Evolutionary conservation across 2,329 filamentous ascomycete species (phyloP).

Genomic region (Neopestalotiopsis sp.): DNA sequence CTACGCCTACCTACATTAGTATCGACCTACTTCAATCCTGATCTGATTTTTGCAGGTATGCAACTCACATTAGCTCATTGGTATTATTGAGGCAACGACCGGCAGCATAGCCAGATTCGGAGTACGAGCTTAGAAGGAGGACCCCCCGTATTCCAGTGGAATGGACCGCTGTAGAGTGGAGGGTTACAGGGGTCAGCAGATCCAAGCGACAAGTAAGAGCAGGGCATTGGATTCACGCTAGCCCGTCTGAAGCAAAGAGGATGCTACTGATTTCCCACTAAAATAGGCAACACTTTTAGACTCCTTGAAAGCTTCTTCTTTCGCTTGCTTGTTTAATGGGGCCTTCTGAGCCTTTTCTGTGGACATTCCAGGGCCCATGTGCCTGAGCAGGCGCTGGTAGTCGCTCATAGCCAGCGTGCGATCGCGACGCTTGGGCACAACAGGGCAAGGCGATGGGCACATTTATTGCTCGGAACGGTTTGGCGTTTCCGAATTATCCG

Average conservation of each 20-base stretch:
- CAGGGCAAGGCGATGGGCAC: constrained; percentile 2
- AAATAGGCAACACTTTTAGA: not conserved
- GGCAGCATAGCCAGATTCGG: not conserved
- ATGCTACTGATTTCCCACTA: constrained; percentile 3
- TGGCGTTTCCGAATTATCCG: constrained; percentile 14
- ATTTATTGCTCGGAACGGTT: not conserved
- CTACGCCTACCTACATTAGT: not conserved
- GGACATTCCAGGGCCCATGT: not conserved
- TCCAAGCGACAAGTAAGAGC: not conserved
- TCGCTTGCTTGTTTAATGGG: constrained; percentile 12
- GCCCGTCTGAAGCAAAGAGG: not conserved
- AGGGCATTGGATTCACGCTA: not conserved
- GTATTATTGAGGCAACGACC: constrained; percentile 1
- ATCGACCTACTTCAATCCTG: not conserved
- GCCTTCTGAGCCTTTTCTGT: not conserved
- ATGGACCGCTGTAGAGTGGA: not conserved
- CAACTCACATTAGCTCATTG: not conserved
- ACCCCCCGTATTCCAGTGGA: not conserved
- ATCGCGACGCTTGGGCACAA: constrained; percentile 1
- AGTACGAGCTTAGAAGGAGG: not conserved
- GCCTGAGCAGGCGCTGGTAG: no score
- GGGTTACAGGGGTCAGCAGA: not conserved
- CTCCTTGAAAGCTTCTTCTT: not conserved
- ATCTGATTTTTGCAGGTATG: not conserved
- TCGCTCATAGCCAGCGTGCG: not conserved